Conservation (phyloP, 1,284 basidiomycete genomes). For the Fistulinella cinereoalba region DNA sequence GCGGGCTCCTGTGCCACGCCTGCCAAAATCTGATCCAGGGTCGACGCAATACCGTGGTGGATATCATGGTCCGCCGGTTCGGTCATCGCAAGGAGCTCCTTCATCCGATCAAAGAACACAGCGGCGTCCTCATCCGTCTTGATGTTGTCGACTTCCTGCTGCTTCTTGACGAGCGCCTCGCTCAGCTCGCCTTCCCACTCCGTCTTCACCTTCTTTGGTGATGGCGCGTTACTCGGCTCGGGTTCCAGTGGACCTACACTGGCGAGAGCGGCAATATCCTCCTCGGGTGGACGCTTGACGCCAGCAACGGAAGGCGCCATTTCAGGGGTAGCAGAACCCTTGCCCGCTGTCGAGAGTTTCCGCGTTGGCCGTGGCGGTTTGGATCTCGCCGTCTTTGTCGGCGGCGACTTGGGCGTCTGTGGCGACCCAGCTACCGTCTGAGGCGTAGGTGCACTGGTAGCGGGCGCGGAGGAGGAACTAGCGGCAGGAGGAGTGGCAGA, state of each 20-base stretch:
- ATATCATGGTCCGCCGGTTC: constrained; percentile 44
- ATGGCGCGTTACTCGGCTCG: constrained; percentile 52
- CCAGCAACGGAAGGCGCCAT: constrained; percentile 32
- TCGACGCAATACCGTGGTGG: constrained; percentile 54
- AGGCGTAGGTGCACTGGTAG: constrained; percentile 50
- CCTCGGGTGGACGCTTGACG: constrained; percentile 59
- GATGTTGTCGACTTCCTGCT: constrained; percentile 54
- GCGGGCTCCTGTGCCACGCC: constrained; percentile 43
- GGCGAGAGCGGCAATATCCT: constrained; percentile 40
- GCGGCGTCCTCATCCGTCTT: constrained; percentile 65
- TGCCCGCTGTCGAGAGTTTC: constrained; percentile 49
- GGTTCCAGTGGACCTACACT: constrained; percentile 33
- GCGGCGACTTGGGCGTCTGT: constrained; percentile 53
- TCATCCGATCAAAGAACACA: constrained; percentile 60
- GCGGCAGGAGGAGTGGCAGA: constrained; percentile 38
- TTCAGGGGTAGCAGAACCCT: constrained; percentile 34
- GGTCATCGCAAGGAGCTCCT: constrained; percentile 54
- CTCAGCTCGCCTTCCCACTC: constrained; percentile 63
- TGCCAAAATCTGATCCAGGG: constrained; percentile 60
- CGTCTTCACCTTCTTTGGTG: constrained; percentile 66
- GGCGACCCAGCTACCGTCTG: constrained; percentile 51
- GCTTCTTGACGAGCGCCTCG: constrained; percentile 52
- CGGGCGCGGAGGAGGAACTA: constrained; percentile 36
- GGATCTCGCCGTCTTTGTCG: constrained; percentile 45
- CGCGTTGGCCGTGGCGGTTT: constrained; percentile 41